These are phyloP conservation scores for Wickerhamomyces sydowiorum DNA, from an alignment of 805 yeast species.

Conservation along the genomic window DNA sequence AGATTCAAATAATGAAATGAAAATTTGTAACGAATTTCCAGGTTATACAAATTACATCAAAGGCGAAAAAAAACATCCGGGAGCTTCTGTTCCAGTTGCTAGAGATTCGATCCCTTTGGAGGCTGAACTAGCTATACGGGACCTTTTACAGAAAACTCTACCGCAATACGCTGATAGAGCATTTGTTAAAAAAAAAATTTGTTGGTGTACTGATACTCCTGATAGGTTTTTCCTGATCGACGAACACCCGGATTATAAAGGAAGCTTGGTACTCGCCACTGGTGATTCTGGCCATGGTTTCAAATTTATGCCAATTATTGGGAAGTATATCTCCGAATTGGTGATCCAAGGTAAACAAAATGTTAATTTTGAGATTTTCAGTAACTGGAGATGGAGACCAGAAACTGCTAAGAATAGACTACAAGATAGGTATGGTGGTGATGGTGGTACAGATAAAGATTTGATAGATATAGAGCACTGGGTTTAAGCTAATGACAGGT, in stretches of 20 bases:
- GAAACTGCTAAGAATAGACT: conserved; percentile 3
- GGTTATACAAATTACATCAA: conserved; percentile 22
- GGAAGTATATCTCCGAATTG: conserved; percentile 20
- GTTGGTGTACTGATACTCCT: conserved; percentile 27
- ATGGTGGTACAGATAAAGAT: background rate
- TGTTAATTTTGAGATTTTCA: conserved; percentile 5
- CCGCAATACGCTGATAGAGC: conserved; percentile 22
- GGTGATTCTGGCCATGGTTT: conserved; percentile 28
- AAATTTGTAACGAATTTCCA: conserved; percentile 29
- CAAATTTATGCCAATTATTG: conserved; percentile 24
- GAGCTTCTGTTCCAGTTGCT: conserved; percentile 18
- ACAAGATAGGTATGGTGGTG: background rate
- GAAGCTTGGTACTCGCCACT: conserved; percentile 15
- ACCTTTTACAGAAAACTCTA: conserved; percentile 17
- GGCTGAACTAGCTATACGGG: conserved; percentile 21
- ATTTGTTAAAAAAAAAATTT: conserved; percentile 17
- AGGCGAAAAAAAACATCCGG: background rate
- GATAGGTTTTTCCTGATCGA: conserved; percentile 19
- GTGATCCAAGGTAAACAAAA: conserved; percentile 18
- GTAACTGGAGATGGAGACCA: conserved; percentile 26
- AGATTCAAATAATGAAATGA: conserved; percentile 24
- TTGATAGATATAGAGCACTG: background rate
- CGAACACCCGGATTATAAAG: conserved; percentile 16
- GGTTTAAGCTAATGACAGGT: background rate
- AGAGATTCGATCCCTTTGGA: conserved; percentile 18